Conservation (phyloP, 176 grass and related monocot genomes). For the bread wheat (Triticum aestivum) region DNA sequence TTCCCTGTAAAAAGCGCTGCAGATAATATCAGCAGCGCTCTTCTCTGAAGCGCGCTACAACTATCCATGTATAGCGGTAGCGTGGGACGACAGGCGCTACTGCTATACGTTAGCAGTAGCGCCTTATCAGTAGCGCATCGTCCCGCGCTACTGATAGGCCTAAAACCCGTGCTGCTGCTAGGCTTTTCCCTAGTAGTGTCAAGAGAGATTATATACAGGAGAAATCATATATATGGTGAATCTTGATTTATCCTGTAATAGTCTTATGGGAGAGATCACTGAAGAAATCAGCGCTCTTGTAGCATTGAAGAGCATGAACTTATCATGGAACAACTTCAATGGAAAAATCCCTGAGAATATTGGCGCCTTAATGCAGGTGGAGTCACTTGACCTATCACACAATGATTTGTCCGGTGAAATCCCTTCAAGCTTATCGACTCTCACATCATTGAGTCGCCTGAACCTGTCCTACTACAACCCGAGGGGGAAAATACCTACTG, state of each 20-base stretch:
- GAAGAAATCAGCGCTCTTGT: background rate
- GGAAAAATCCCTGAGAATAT: background rate
- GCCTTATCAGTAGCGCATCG: too few species aligned
- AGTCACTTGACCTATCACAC: conserved; percentile 5
- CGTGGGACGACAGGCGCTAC: too few species aligned
- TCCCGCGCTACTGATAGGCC: too few species aligned
- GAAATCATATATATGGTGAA: conserved; percentile 10
- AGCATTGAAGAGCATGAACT: background rate
- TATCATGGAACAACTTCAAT: background rate
- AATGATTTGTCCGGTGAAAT: background rate
- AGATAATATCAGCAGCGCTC: too few species aligned
- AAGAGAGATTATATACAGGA: background rate
- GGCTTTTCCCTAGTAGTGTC: background rate
- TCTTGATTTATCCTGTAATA: conserved; percentile 38
- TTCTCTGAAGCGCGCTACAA: too few species aligned
- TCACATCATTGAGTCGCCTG: background rate
- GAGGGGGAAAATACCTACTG: conserved; percentile 3
- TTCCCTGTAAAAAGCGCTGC: too few species aligned
- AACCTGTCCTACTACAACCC: conserved; percentile 21
- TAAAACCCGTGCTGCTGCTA: too few species aligned
- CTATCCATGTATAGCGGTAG: too few species aligned
- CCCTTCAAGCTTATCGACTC: background rate
- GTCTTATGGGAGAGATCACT: background rate
- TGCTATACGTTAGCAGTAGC: too few species aligned
- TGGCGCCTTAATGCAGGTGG: background rate